Evolutionary conservation across 2,329 filamentous ascomycete genomes (phyloP), one percentile per base, ranked within the genome.

Genomic region (Daldinia sp.): DNA sequence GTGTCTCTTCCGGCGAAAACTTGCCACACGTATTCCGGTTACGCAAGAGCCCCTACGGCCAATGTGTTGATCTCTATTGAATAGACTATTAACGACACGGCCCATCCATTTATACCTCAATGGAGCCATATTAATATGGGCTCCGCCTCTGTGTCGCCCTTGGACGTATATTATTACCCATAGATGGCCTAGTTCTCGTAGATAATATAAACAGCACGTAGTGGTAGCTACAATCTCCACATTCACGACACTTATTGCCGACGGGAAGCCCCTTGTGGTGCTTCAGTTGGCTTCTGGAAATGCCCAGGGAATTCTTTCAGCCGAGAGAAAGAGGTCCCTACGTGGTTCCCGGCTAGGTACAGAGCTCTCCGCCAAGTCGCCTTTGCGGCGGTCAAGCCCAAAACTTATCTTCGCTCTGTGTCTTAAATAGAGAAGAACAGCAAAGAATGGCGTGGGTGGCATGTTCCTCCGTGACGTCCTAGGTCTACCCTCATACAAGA

Each of bases 201-300:
- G 73, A 71, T 77, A 76, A 72, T 71, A 76, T 73, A 39, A 72
- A 70, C 67, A 68, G 65, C 64, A 68, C 73, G 71, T 76, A 74
- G 75, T 79, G 75, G 77, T 76, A 77, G 74, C 76, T 78, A 75
- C 74, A 76, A 72, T 73, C 72, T 76, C 73, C 74, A 70, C 73
- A 72, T 73, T 56, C 67, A 75, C 71, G 70, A 70, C 64, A 70
- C 68, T 70, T 66, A 66, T 65, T 70, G 50, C 65, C 67, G 63
- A 63, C 54, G 59, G 61, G 54, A 67, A 68, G 63, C 68, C 66
- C 61, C 63, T 65, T 66, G 63, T 58, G 56, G 58, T 61, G 41
- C 63, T 50, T 64, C 58, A 35, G 52, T 61, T 62, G 47, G 47
- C 74, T 80, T 81, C 78, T 81, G 76, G 79, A 80, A 80, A 70